These are phyloP conservation scores for Penicillium corylophilum DNA, from an alignment of 2,329 filamentous ascomycete species.

Conservation along the genomic window DNA sequence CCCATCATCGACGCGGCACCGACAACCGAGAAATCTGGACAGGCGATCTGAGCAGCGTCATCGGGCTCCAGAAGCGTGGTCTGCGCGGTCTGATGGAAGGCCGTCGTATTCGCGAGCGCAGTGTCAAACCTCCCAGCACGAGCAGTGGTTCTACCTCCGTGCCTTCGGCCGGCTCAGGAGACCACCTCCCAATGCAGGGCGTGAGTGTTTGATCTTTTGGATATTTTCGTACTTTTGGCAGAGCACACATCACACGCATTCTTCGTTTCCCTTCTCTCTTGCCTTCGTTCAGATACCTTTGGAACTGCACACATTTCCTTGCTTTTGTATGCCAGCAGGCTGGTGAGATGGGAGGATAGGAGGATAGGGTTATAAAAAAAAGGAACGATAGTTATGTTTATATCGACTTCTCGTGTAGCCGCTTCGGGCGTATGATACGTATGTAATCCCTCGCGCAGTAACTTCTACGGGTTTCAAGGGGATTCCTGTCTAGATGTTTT, in stretches of 20 bases:
- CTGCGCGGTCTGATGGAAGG: conserved; percentile 93
- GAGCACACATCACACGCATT: background rate
- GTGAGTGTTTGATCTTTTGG: conserved; percentile 13
- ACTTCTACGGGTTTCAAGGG: too few relatives aligned
- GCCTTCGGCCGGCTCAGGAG: conserved; percentile 15
- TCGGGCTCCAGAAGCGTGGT: conserved; percentile 91
- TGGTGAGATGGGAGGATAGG: conserved; percentile 11
- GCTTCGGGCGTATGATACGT: too few relatives aligned
- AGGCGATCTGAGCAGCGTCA: conserved; percentile 74
- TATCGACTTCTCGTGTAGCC: too few relatives aligned
- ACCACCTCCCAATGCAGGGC: conserved; percentile 17
- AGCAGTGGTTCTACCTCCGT: conserved; percentile 20
- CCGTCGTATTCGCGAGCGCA: conserved; percentile 74
- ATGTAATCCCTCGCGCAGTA: too few relatives aligned
- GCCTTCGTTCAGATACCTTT: background rate
- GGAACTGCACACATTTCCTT: conserved; percentile 8
- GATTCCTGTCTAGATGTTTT: too few relatives aligned
- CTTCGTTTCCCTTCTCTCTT: background rate
- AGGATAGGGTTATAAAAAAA: background rate
- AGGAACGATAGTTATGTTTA: background rate
- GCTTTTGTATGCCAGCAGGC: conserved; percentile 17
- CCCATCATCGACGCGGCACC: conserved; percentile 42
- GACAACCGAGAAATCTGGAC: conserved; percentile 68
- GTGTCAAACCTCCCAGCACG: conserved; percentile 35
- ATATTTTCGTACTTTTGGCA: background rate